Conservation (phyloP, 2,329 filamentous ascomycete genomes). For the Botrytis elliptica region DNA sequence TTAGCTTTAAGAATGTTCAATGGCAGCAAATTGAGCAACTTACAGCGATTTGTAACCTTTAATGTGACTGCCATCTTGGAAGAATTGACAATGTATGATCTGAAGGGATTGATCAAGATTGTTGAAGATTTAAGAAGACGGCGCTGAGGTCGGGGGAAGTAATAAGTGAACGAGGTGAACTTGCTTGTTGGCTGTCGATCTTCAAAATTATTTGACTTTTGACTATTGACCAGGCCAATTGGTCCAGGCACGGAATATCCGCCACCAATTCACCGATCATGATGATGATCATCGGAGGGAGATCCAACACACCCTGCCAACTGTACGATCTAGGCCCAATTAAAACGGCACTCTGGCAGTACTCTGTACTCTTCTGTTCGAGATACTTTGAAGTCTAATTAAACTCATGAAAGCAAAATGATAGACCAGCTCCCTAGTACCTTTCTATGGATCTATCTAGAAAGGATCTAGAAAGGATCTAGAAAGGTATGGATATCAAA, state of each 20-base stretch:
- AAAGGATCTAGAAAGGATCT: not conserved
- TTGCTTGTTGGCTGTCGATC: not conserved
- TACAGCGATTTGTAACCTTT: constrained; percentile 22
- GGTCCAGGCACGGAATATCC: constrained; percentile 6
- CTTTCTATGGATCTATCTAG: not conserved
- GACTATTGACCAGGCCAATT: not conserved
- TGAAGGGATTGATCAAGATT: not conserved
- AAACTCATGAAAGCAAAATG: not conserved
- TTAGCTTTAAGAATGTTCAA: not conserved
- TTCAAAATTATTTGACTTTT: constrained; percentile 12
- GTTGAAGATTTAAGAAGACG: not conserved
- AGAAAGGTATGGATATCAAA: not conserved
- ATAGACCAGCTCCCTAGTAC: not conserved
- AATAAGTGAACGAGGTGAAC: not conserved
- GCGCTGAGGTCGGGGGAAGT: not conserved
- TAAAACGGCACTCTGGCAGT: not conserved
- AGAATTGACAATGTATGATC: not conserved
- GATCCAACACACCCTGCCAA: not conserved
- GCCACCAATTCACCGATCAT: not conserved
- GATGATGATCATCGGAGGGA: not conserved
- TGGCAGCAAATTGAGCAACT: not conserved
- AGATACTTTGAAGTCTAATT: not conserved
- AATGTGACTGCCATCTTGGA: constrained; percentile 20
- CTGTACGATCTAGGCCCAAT: not conserved
- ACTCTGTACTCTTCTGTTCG: not conserved